Conservation (phyloP, 2,329 filamentous ascomycete species). For the Raffaelea ambrosiae region DNA sequence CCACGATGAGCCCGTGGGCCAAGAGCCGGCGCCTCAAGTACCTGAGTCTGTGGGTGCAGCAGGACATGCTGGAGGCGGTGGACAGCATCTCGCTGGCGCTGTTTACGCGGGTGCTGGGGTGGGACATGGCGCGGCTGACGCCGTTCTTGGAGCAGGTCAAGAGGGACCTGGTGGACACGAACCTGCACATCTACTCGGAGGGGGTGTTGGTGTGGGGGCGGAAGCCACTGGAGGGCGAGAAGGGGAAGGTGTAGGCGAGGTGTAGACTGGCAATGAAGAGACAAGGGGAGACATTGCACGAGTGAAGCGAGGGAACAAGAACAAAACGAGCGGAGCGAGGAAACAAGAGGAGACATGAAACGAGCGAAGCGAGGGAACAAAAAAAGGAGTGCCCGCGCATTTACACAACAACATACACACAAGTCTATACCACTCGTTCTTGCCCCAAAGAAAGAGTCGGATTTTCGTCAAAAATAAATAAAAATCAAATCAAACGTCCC, state of each 20-base stretch:
- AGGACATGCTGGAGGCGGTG: constrained; percentile 14
- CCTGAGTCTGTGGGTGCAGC: constrained; percentile 14
- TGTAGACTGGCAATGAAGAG: too few relatives aligned
- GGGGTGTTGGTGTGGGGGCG: not conserved
- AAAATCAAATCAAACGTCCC: not conserved
- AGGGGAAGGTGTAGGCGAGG: too few relatives aligned
- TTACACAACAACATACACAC: too few relatives aligned
- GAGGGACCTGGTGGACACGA: constrained; percentile 14
- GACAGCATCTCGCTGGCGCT: constrained; percentile 18
- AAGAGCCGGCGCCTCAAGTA: constrained; percentile 15
- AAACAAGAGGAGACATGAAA: too few relatives aligned
- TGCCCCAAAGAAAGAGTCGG: not conserved
- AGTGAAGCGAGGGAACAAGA: too few relatives aligned
- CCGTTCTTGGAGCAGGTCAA: constrained; percentile 14
- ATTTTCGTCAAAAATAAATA: not conserved
- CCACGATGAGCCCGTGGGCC: constrained; percentile 16
- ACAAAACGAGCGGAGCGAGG: too few relatives aligned
- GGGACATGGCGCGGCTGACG: constrained; percentile 9
- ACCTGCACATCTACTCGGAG: constrained; percentile 17
- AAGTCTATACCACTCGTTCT: too few relatives aligned
- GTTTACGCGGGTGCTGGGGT: constrained; percentile 17
- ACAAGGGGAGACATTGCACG: too few relatives aligned
- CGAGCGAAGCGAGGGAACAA: too few relatives aligned
- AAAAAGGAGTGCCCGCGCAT: too few relatives aligned
- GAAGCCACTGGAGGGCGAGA: not conserved